These are phyloP conservation scores for Hymenoscyphus infarciens DNA, from an alignment of 2,329 filamentous ascomycete species.

Conservation along the genomic window DNA sequence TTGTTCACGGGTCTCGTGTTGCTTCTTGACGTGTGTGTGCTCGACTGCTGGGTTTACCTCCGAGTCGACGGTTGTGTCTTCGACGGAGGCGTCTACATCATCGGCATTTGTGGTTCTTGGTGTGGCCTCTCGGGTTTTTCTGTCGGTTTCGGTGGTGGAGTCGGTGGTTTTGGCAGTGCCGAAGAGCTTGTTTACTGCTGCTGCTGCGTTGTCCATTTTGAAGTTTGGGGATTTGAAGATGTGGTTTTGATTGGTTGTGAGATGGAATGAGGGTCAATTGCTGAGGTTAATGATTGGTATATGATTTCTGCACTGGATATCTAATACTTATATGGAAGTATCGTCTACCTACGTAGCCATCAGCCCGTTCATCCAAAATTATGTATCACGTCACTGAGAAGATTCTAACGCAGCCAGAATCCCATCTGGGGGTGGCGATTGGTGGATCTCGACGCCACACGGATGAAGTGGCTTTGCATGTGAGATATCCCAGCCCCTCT, in stretches of 20 bases:
- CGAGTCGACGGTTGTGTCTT: constrained; percentile 19
- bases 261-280: neutral
- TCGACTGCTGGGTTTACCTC: constrained; percentile 20
- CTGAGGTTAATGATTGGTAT: neutral
- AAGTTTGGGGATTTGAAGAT: neutral
- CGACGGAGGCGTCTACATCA: constrained; percentile 4
- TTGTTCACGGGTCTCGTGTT: constrained; percentile 58
- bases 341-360: neutral
- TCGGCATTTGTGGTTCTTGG: neutral
- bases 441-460: too few species aligned
- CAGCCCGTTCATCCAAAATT: neutral
- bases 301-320: neutral
- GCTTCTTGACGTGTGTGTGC: constrained; percentile 27
- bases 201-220: constrained; percentile 21
- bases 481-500: too few species aligned
- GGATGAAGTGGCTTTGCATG: too few species aligned
- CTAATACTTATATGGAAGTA: neutral
- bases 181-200: constrained; percentile 21
- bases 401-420: too few species aligned
- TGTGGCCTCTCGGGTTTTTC: neutral
- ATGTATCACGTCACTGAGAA: neutral
- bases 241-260: neutral
- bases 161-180: constrained; percentile 5
- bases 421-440: too few species aligned
- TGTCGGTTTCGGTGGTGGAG: neutral